Evolutionary conservation across 2,329 filamentous ascomycete genomes (phyloP).

Genomic region (Hymenoscyphus linearis): DNA sequence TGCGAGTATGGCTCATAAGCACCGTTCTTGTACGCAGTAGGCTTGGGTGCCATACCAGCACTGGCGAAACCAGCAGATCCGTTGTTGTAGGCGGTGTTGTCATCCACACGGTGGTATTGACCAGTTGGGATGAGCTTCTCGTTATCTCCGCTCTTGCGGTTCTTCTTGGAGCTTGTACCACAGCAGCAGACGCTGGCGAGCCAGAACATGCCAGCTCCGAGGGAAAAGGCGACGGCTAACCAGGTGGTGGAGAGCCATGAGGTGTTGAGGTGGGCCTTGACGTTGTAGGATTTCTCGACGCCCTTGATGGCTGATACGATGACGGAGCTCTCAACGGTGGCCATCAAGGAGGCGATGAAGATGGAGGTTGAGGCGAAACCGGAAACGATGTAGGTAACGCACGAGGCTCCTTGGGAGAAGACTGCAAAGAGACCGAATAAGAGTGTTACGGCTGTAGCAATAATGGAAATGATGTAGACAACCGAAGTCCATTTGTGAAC

Average conservation of each 20-base stretch:
- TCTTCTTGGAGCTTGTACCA: slow-evolving; percentile 25
- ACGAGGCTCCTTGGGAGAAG: slow-evolving; percentile 76
- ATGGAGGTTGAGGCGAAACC: slow-evolving; percentile 50
- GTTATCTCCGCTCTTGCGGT: slow-evolving; percentile 19
- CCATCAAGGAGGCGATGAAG: slow-evolving; percentile 62
- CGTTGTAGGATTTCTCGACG: slow-evolving; percentile 65
- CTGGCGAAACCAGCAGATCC: slow-evolving; percentile 37
- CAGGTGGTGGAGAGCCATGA: slow-evolving; percentile 69
- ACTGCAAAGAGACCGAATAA: slow-evolving; percentile 75
- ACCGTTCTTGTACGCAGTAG: slow-evolving; percentile 35
- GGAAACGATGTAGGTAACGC: slow-evolving; percentile 74
- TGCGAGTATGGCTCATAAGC: slow-evolving; percentile 63
- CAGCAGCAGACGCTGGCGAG: slow-evolving; percentile 89
- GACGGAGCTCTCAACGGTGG: slow-evolving; percentile 67
- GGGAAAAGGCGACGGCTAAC: slow-evolving; percentile 72
- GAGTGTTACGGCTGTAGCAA: slow-evolving; percentile 65
- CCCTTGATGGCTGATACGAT: slow-evolving; percentile 64
- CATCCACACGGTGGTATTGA: slow-evolving; percentile 42
- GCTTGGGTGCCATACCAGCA: slow-evolving; percentile 32
- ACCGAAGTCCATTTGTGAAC: slow-evolving; percentile 80
- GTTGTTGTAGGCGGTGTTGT: slow-evolving; percentile 33
- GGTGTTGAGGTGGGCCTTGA: slow-evolving; percentile 60
- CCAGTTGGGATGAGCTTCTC: slow-evolving; percentile 29
- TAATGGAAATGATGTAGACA: slow-evolving; percentile 69
- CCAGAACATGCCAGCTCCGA: slow-evolving; percentile 83